These are phyloP conservation scores for Penicillium sp. DNA, from an alignment of 2,329 filamentous ascomycete species.

Conservation along the genomic window DNA sequence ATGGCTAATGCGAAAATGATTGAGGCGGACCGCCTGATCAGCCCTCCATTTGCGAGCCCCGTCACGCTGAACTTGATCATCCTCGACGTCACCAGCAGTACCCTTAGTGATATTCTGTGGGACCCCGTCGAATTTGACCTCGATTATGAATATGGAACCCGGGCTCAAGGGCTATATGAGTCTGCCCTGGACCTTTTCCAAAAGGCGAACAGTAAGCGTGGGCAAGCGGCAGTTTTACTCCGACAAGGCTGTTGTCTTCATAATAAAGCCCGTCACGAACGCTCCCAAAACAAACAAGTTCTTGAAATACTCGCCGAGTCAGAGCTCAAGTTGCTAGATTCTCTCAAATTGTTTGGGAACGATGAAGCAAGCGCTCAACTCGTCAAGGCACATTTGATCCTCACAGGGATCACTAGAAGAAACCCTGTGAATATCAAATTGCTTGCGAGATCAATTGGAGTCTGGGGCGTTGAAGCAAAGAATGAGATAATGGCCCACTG, in stretches of 20 bases:
- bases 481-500: conserved; percentile 26
- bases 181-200: conserved; percentile 22
- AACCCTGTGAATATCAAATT: conserved; percentile 9
- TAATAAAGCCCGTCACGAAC: conserved; percentile 13
- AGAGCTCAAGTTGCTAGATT: conserved; percentile 13
- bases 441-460: conserved; percentile 22
- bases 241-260: conserved; percentile 30
- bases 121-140: conserved; percentile 22
- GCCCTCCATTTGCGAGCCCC: conserved; percentile 28
- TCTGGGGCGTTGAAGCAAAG: conserved; percentile 22
- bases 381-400: conserved; percentile 26
- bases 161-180: conserved; percentile 20
- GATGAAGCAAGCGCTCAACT: conserved; percentile 27
- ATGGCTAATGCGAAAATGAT: conserved; percentile 30
- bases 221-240: conserved; percentile 28
- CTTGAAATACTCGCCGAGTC: conserved; percentile 10
- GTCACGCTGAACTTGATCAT: conserved; percentile 28
- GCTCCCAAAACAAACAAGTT: background rate
- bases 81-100: conserved; percentile 12
- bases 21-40: conserved; percentile 25
- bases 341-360: conserved; percentile 20
- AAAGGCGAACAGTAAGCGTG: conserved; percentile 19
- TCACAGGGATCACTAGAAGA: conserved; percentile 25
- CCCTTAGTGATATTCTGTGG: conserved; percentile 18
- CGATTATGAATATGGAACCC: conserved; percentile 15